Evolutionary conservation across 164 flowering plant species (phyloP).

Genomic region (Vitis labrusca): DNA sequence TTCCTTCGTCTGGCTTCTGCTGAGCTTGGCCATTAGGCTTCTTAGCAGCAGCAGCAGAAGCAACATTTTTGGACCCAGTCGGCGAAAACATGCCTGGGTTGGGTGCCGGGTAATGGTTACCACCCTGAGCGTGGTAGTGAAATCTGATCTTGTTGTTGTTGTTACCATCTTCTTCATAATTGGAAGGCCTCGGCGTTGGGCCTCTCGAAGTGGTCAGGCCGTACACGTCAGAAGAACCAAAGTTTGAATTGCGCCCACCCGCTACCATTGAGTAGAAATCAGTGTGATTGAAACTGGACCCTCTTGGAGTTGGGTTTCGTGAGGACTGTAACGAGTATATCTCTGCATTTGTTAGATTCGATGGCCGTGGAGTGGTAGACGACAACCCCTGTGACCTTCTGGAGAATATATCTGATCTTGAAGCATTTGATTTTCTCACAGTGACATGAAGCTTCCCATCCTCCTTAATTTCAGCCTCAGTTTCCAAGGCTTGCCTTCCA

Average conservation of each 20-base stretch:
- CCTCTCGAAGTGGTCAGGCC: conserved; percentile 55
- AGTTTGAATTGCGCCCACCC: conserved; percentile 56
- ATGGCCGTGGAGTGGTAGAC: conserved; percentile 72
- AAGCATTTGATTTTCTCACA: conserved; percentile 78
- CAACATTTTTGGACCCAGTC: conserved; percentile 28
- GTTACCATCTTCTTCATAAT: conserved; percentile 62
- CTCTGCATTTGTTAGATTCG: conserved; percentile 81
- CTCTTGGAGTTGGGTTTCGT: conserved; percentile 79
- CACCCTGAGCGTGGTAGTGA: conserved; percentile 14
- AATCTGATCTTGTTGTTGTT: conserved; percentile 31
- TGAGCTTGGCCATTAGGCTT: conserved; percentile 44
- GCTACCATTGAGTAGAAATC: conserved; percentile 87
- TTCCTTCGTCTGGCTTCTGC: conserved; percentile 45
- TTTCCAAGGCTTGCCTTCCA: conserved; percentile 66
- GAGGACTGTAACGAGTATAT: conserved; percentile 81
- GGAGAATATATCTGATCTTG: conserved; percentile 81
- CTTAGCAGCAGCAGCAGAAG: conserved; percentile 21
- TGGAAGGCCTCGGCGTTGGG: conserved; percentile 80
- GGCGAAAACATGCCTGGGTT: conserved; percentile 88
- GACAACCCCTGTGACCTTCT: conserved; percentile 65
- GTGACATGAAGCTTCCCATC: conserved; percentile 87
- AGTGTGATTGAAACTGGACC: conserved; percentile 82
- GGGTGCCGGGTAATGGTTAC: conserved; percentile 74
- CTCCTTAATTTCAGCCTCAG: conserved; percentile 76
- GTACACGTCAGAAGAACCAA: conserved; percentile 57